Base-by-base conservation (phyloP, 345 rosid species). In the Psidium guajava region DNA sequence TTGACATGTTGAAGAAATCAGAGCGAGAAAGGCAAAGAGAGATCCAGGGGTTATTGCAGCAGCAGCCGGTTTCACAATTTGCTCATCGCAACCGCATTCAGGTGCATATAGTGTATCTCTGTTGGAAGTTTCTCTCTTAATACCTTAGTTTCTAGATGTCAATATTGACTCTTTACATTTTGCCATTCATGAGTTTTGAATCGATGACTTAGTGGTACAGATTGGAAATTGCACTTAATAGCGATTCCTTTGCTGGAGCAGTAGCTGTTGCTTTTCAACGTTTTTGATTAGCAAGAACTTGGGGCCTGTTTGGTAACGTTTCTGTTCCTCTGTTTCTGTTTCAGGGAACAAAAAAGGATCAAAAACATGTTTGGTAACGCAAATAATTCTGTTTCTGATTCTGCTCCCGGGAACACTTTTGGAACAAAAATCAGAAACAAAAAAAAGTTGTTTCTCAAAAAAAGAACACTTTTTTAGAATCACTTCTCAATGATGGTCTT, bases 1-100 rank as follows among this genome's bases (percentile, higher is more conserved):
- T 95, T 86, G 99, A 97, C 88, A 95, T 95, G 98, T 80, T 95
- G 84, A 93, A 94, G 88, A 94, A 92, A 92, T 93, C 94, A 61
- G 96, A 95, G 89, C 88, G 91, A 86, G 99, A 95, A 90, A 91
- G 98, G 87, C 94, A 90, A 87, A 92, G 84, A 64, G 99, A 97
- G 92, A 93, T 97, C 83, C 93, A 92, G 84, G 92, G 89, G 54
- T 89, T 97, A 88, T 81, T 89, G 89, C 95, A 92, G 88, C 93
- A 86, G 87, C 93, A 87, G 54, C 93, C 96, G 86, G 99, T 97
- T 81, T 91, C 99, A 50, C 92, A 92, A 86, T 97, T 97, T 90
- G 92, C 98, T 88, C 96, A 97, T 87, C 97, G 98, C 64, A 92
- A 95, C 89, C 97, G 96, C 85, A 97, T 97, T 89, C 99, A 97